Conservation (phyloP, 306 rosid species). For the Acacia melanoxylon region DNA sequence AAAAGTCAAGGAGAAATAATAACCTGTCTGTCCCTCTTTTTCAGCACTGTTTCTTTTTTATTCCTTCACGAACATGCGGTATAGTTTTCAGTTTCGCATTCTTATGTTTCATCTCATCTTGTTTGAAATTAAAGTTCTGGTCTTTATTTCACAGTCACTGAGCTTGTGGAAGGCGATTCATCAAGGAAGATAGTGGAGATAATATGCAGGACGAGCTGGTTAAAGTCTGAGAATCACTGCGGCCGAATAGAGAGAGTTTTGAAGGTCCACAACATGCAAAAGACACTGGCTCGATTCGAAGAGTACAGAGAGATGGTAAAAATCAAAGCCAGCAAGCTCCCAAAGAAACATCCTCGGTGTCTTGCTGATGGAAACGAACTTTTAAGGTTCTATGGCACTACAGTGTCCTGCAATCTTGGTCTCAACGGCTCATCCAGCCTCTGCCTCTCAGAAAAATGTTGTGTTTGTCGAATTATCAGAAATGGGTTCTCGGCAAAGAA, state of each 20-base stretch:
- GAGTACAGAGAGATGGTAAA: slow-evolving; percentile 89
- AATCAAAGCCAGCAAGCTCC: slow-evolving; percentile 84
- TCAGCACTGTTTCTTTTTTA: not conserved
- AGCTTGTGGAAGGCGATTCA: slow-evolving; percentile 88
- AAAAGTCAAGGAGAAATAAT: not conserved
- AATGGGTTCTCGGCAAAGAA: slow-evolving; percentile 83
- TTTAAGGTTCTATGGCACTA: slow-evolving; percentile 84
- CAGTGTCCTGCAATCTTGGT: slow-evolving; percentile 74
- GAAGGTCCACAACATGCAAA: slow-evolving; percentile 97
- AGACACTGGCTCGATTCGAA: slow-evolving; percentile 81
- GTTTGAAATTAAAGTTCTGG: not conserved
- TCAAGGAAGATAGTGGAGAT: slow-evolving; percentile 89
- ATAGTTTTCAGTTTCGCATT: slow-evolving; percentile 10
- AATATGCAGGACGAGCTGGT: slow-evolving; percentile 84
- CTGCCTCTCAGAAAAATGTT: slow-evolving; percentile 70
- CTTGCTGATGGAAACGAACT: slow-evolving; percentile 95
- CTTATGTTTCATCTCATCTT: not conserved
- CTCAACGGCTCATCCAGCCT: slow-evolving; percentile 76
- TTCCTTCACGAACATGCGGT: not conserved
- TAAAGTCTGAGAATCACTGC: slow-evolving; percentile 70
- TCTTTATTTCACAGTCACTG: slow-evolving; percentile 61
- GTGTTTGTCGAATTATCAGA: slow-evolving; percentile 84
- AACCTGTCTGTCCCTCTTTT: not conserved
- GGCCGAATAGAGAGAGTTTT: slow-evolving; percentile 80
- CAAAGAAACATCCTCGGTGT: slow-evolving; percentile 93